These are phyloP conservation scores for Acacia melanoxylon DNA, from an alignment of 306 rosid species.

Conservation along the genomic window DNA sequence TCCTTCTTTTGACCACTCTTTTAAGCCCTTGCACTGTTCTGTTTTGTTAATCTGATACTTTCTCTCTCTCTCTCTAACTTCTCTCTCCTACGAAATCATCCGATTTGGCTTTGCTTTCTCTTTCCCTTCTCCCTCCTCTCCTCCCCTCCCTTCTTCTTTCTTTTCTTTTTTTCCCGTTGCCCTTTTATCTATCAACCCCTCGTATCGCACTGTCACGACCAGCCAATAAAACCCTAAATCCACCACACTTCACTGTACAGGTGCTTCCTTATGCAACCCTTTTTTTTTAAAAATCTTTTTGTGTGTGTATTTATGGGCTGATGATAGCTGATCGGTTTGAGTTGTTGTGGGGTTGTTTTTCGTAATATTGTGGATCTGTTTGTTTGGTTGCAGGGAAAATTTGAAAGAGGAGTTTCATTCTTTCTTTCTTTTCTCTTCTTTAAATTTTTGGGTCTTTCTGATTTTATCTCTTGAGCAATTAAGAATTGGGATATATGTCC, in stretches of 20 bases:
- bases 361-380: constrained; percentile 36
- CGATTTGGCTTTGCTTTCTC: constrained; percentile 7
- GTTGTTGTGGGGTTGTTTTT: neutral
- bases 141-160: neutral
- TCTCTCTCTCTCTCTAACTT: neutral
- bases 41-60: constrained; percentile 42
- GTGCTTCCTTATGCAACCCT: constrained; percentile 32
- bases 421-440: neutral
- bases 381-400: constrained; percentile 41
- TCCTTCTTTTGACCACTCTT: constrained; percentile 50
- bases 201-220: constrained; percentile 31
- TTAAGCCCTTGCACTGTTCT: constrained; percentile 26
- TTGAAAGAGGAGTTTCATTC: neutral
- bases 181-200: neutral
- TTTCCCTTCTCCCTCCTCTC: neutral
- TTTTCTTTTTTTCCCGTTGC: neutral
- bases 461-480: constrained; percentile 35
- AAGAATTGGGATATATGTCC: constrained; percentile 90
- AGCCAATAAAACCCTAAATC: constrained; percentile 68
- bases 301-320: neutral
- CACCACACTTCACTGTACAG: constrained; percentile 47
- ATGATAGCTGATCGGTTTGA: neutral
- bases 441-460: neutral
- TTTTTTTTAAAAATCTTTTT: neutral
- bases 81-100: constrained; percentile 30